phyloP scores from a whole-genome alignment of 1,284 basidiomycete genomes.

The Heterobasidion occidentale region DNA sequence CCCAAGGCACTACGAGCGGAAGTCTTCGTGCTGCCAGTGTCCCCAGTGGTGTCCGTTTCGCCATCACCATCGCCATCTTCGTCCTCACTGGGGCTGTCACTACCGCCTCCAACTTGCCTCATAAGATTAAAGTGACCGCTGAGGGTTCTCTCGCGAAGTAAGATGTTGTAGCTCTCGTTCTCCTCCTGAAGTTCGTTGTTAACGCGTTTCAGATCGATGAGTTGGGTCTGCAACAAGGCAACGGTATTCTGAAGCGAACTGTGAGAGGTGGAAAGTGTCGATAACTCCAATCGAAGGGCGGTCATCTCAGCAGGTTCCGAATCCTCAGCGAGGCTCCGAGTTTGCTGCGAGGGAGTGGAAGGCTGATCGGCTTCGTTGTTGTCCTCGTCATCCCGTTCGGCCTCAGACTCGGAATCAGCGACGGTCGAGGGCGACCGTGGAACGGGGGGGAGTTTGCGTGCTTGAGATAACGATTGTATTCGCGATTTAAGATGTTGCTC shows the following conservation, averaged over 20 bases:
- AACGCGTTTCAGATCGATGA: slow-evolving; percentile 72
- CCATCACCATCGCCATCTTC: slow-evolving; percentile 40
- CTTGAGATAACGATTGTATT: slow-evolving; percentile 68
- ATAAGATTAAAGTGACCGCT: slow-evolving; percentile 77
- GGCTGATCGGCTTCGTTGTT: slow-evolving; percentile 24
- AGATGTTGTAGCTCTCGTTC: slow-evolving; percentile 91
- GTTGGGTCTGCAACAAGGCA: slow-evolving; percentile 65
- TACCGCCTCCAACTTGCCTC: slow-evolving; percentile 54
- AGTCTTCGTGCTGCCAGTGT: slow-evolving; percentile 42
- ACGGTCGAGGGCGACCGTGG: slow-evolving; percentile 22
- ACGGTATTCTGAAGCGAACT: slow-evolving; percentile 72
- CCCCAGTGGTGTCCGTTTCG: slow-evolving; percentile 25
- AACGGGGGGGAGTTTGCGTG: slow-evolving; percentile 39
- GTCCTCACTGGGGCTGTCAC: slow-evolving; percentile 31
- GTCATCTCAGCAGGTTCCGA: slow-evolving; percentile 80
- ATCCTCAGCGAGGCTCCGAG: slow-evolving; percentile 57
- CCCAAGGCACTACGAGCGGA: slow-evolving; percentile 32
- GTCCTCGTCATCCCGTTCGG: slow-evolving; percentile 30
- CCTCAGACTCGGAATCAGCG: slow-evolving; percentile 30
- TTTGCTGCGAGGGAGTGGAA: slow-evolving; percentile 18
- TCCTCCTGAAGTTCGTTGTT: slow-evolving; percentile 84
- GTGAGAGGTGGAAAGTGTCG: slow-evolving; percentile 75
- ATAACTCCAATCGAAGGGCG: slow-evolving; percentile 67
- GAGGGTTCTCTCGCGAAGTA: slow-evolving; percentile 82
- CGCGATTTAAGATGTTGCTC: slow-evolving; percentile 83